Evolutionary conservation across 352 stramenopile genomes (phyloP), one percentile per base, ranked within the genome.

Genomic region (Peronospora tabacina): DNA sequence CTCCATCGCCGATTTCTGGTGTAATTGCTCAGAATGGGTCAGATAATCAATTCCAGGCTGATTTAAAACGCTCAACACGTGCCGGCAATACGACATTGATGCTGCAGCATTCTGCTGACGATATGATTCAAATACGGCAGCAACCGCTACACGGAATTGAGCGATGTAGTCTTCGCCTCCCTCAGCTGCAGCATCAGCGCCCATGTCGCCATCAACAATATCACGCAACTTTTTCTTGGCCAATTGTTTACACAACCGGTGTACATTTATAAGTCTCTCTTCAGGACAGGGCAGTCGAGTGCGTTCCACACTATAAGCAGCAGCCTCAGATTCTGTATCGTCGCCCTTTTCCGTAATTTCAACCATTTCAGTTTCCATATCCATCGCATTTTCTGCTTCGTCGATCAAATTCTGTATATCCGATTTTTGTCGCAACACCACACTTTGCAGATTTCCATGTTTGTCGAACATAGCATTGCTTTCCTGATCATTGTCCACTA

Each of bases 51-150:
- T 67, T n/a, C 58, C 68, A 4, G 60, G 52, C 4, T 44, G 52
- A 44, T 59, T 72, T 17, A 90, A 40, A 43, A 65, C 54, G 6
- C 66, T 51, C 19, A 93, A 66, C 17, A 90, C 51, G 34, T 87
- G 66, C 3, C 80, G 61, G 44, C 82, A 93, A 51, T 90, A 93
- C 0, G 75, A 49, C 82, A 93, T 93, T 4, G 82, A 93, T 13
- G 80, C 82, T 4, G 72, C 77, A 7, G 77, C 77, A 51, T 93
- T 93, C 34, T 89, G 74, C 53, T 90, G 78, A 33, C 68, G 63
- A 52, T 75, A 89, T 13, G 68, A 55, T 30, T 78, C 70, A 2
- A 82, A 75, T 20, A 76, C 55, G 1, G 54, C 51, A 17, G 50
- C 51, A 7, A 87, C 66, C 1, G 72, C 52, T 7, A 58, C 34